Evolutionary conservation across 331 rosid genomes (phyloP).

Genomic region (Saraca asoca): DNA sequence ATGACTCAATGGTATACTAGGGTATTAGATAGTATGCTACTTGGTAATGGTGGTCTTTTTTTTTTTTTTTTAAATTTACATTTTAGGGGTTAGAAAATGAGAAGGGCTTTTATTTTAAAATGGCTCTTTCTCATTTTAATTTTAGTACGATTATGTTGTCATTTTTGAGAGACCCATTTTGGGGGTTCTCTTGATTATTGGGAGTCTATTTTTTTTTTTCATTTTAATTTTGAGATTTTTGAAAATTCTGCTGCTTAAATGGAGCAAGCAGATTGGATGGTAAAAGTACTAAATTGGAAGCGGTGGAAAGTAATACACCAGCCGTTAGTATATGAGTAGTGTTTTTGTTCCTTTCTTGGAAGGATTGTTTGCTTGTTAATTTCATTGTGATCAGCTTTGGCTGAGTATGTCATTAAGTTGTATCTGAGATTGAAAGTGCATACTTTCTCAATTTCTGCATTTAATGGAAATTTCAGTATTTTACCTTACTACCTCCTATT

Average conservation of each 20-base stretch:
- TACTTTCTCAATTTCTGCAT: conserved; percentile 43
- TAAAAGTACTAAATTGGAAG: conserved; percentile 48
- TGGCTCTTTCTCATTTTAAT: conserved; percentile 56
- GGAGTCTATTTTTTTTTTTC: neutral
- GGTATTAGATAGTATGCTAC: conserved; percentile 74
- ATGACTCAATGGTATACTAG: conserved; percentile 66
- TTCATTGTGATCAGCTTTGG: conserved; percentile 42
- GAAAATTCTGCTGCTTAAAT: conserved; percentile 39
- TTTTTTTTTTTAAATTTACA: conserved; percentile 22
- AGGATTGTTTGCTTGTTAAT: conserved; percentile 40
- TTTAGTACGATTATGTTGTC: conserved; percentile 27
- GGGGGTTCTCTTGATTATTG: conserved; percentile 42
- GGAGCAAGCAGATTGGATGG: conserved; percentile 41
- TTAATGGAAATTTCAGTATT: conserved; percentile 42
- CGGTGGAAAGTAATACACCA: conserved; percentile 82
- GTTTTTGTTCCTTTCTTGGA: conserved; percentile 13
- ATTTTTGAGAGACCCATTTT: conserved; percentile 30
- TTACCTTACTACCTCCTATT: conserved; percentile 28
- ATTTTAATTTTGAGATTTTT: conserved; percentile 4
- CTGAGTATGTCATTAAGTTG: conserved; percentile 29
- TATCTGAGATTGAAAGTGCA: conserved; percentile 50
- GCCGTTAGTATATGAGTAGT: conserved; percentile 49
- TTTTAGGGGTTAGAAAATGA: conserved; percentile 42
- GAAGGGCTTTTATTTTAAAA: conserved; percentile 69
- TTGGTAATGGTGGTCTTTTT: no score